These are phyloP conservation scores for Cyclotella cryptica DNA, from an alignment of 108 stramenopile species.

Conservation along the genomic window DNA sequence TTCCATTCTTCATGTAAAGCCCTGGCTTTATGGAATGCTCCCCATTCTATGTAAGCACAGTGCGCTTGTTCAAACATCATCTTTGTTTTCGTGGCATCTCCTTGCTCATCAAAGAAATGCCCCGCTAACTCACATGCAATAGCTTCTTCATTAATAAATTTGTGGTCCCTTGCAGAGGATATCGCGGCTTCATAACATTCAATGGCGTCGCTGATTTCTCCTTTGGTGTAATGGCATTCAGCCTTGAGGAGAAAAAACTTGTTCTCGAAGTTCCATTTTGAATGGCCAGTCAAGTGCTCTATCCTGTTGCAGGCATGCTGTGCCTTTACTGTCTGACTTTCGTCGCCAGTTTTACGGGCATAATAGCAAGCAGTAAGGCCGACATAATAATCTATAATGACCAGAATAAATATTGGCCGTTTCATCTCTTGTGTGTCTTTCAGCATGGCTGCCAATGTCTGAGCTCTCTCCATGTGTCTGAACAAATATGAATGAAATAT, in stretches of 20 bases:
- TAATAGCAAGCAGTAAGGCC: constrained; percentile 2
- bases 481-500: background rate
- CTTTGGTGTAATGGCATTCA: background rate
- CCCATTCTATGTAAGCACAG: constrained; percentile 21
- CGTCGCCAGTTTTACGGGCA: background rate
- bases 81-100: background rate
- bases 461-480: constrained; percentile 10
- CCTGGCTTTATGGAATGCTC: background rate
- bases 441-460: background rate
- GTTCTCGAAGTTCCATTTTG: constrained; percentile 12
- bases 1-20: too few relatives aligned
- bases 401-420: background rate
- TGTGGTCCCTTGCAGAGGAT: constrained; percentile 1
- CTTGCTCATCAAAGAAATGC: constrained; percentile 13
- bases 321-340: background rate
- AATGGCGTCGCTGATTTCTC: background rate
- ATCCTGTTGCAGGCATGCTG: background rate
- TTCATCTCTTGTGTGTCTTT: background rate
- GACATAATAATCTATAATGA: background rate
- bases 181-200: background rate
- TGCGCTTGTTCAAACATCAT: constrained; percentile 10
- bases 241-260: background rate
- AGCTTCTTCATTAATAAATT: constrained; percentile 24
- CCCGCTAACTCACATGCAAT: constrained; percentile 31
- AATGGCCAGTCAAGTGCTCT: background rate